Conservation (phyloP, 768 basidiomycete species). For the Lyophyllum semitale region DNA sequence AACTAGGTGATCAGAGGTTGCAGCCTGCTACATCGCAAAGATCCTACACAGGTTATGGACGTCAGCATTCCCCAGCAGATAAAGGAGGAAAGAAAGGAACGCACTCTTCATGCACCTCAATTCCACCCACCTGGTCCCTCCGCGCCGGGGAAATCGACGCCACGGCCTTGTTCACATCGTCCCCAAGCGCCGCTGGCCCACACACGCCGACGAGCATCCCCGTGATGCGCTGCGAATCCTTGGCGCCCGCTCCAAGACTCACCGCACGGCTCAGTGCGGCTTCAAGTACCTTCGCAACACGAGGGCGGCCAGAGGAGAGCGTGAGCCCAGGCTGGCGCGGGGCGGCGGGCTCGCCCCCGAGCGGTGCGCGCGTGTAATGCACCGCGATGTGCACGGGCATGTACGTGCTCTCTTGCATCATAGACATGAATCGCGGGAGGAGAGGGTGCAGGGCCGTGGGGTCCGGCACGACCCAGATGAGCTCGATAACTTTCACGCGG, state of each 20-base stretch:
- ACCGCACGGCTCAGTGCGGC: conserved; percentile 34
- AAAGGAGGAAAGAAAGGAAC: too few relatives aligned
- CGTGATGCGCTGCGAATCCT: too few relatives aligned
- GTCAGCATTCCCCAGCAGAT: neutral
- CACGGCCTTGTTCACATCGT: too few relatives aligned
- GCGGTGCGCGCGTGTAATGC: conserved; percentile 49
- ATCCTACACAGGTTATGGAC: conserved; percentile 21
- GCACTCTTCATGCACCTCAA: too few relatives aligned
- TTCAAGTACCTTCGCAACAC: conserved; percentile 37
- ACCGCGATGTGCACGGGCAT: conserved; percentile 47
- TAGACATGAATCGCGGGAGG: conserved; percentile 45
- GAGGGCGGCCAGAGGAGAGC: conserved; percentile 56
- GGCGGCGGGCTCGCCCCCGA: conserved; percentile 15
- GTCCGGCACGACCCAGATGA: too few relatives aligned
- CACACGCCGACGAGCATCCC: conserved; percentile 68
- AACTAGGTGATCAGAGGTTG: neutral
- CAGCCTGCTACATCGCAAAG: conserved; percentile 30
- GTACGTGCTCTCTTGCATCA: conserved; percentile 42
- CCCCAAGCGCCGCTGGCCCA: too few relatives aligned
- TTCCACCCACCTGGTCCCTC: conserved; percentile 56
- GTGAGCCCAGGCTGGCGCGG: conserved; percentile 35
- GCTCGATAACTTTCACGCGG: too few relatives aligned
- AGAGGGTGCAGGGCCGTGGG: conserved; percentile 47
- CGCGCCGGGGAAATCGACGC: too few relatives aligned
- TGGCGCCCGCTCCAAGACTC: conserved; percentile 41